Conservation (phyloP, 2,329 filamentous ascomycete genomes). For the Neophaeococcomyces aloes region DNA sequence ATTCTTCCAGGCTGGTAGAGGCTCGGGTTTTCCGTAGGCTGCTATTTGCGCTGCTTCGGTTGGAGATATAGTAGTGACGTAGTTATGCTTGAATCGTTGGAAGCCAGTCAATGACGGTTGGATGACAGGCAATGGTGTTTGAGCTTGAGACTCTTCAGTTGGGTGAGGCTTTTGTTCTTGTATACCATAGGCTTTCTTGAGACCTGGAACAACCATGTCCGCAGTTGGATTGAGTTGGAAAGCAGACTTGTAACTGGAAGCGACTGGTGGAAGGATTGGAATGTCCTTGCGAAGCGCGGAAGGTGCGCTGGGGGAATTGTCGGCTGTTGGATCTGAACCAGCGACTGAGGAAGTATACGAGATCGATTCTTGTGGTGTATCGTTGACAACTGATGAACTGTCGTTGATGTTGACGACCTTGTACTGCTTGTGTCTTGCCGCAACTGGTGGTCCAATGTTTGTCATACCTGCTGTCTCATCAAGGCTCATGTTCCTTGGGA, state of each 20-base stretch:
- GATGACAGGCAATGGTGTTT: background rate
- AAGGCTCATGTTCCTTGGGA: slow-evolving; percentile 28
- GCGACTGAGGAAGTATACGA: background rate
- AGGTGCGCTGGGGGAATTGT: no score
- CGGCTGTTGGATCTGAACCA: background rate
- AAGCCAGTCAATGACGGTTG: no score
- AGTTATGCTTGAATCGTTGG: no score
- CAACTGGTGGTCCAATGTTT: slow-evolving; percentile 30
- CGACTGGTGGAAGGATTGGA: no score
- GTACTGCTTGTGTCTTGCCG: slow-evolving; percentile 27
- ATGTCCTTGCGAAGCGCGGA: no score
- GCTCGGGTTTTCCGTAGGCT: background rate
- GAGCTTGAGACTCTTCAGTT: background rate
- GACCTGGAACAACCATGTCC: background rate
- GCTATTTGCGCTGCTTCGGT: background rate
- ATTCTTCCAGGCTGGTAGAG: slow-evolving; percentile 1
- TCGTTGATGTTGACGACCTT: slow-evolving; percentile 20
- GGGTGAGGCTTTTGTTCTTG: slow-evolving; percentile 5
- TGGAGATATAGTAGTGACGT: no score
- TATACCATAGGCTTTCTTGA: slow-evolving; percentile 7
- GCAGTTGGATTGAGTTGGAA: background rate
- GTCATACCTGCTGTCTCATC: slow-evolving; percentile 35
- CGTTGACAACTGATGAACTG: background rate
- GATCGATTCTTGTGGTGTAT: background rate
- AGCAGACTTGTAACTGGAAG: no score